Percentiles rank a stretch among this genome's conserved stretches.
Conservation (phyloP, 148 eudicot genomes). For the Arbutus unedo region DNA sequence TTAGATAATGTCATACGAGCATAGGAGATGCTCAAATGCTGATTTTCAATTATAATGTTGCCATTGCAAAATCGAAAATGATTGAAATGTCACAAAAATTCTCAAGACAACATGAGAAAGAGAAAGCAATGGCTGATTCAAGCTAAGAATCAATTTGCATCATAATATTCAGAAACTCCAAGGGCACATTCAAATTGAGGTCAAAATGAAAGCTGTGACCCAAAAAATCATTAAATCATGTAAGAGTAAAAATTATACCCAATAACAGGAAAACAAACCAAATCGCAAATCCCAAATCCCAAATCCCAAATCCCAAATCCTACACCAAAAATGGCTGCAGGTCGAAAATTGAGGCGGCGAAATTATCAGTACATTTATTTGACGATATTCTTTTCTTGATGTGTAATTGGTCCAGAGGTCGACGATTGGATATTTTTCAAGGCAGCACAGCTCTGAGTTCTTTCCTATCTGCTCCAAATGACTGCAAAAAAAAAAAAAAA, state of each 20-base stretch:
- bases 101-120: background rate
- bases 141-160: background rate
- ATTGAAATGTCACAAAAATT: background rate
- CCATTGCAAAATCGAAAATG: background rate
- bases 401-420: background rate
- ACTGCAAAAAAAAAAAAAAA: no score
- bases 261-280: background rate
- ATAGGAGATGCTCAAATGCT: background rate
- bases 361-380: background rate
- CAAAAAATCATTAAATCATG: background rate
- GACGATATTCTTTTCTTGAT: background rate
- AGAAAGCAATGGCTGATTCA: background rate
- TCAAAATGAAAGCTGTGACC: background rate
- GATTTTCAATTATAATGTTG: background rate
- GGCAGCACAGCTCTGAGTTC: no score
- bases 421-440: background rate
- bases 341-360: background rate
- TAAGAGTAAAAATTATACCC: background rate
- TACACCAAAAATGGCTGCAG: background rate
- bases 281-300: no score
- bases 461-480: no score
- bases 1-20: no score
- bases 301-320: no score
- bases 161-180: background rate
- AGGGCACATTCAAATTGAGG: conserved; percentile 11